These are phyloP conservation scores for Colletotrichum horii DNA, from an alignment of 2,329 filamentous ascomycete species.

Conservation along the genomic window DNA sequence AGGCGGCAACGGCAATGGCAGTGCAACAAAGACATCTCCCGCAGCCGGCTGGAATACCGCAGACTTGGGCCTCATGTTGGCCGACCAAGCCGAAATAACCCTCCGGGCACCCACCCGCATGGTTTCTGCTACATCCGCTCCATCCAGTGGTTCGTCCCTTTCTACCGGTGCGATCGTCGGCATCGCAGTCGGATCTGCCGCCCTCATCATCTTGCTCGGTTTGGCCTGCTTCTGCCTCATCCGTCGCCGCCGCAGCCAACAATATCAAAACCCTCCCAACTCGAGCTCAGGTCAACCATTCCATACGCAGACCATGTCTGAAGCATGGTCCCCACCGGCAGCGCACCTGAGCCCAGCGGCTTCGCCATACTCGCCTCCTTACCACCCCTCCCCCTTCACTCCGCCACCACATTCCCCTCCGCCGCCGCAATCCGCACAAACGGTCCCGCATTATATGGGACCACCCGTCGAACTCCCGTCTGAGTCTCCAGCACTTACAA, in stretches of 20 bases:
- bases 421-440: constrained; percentile 18
- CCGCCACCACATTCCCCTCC: background rate
- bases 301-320: constrained; percentile 12
- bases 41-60: constrained; percentile 51
- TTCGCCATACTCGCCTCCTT: constrained; percentile 12
- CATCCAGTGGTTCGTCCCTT: constrained; percentile 20
- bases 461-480: constrained; percentile 33
- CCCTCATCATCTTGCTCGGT: constrained; percentile 30
- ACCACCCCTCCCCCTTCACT: background rate
- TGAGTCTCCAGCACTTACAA: background rate
- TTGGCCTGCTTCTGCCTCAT: constrained; percentile 32
- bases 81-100: constrained; percentile 49
- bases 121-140: constrained; percentile 26
- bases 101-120: constrained; percentile 56
- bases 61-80: constrained; percentile 60
- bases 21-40: constrained; percentile 58
- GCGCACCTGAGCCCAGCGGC: constrained; percentile 1
- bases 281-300: constrained; percentile 1
- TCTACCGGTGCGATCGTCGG: constrained; percentile 48
- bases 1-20: constrained; percentile 55
- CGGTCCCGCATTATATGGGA: constrained; percentile 20
- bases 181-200: constrained; percentile 41
- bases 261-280: background rate
- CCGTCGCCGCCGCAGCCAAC: constrained; percentile 28
- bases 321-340: constrained; percentile 19